phyloP scores from a whole-genome alignment of 2,329 filamentous ascomycete species.

The Cercospora janseana region DNA sequence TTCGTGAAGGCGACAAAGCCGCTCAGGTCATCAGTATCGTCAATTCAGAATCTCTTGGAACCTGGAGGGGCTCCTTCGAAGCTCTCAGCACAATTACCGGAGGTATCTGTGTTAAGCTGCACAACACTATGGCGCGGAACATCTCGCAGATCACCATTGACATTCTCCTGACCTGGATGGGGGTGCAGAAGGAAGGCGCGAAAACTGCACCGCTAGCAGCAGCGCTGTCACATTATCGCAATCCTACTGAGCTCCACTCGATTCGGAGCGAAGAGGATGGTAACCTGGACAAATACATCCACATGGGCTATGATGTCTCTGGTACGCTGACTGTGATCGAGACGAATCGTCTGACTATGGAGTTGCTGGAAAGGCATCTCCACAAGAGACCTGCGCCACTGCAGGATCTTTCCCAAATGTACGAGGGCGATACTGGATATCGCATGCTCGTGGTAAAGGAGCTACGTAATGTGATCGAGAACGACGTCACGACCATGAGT shows the following conservation, averaged over 20 bases:
- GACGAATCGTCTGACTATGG: neutral
- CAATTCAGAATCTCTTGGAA: neutral
- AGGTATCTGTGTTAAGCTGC: constrained; percentile 14
- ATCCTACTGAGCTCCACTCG: neutral
- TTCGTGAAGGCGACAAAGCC: constrained; percentile 15
- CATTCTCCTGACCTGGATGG: constrained; percentile 21
- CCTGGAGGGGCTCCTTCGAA: constrained; percentile 7
- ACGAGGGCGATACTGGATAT: constrained; percentile 8
- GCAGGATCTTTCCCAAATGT: constrained; percentile 12
- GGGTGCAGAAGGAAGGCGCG: constrained; percentile 14
- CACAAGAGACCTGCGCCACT: constrained; percentile 2
- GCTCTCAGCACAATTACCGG: constrained; percentile 10
- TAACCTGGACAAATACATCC: neutral
- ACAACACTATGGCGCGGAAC: constrained; percentile 1
- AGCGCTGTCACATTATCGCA: constrained; percentile 6
- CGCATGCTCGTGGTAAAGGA: constrained; percentile 10
- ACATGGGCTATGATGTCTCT: neutral
- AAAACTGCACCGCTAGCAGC: neutral
- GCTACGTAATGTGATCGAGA: constrained; percentile 17
- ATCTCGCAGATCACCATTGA: constrained; percentile 21
- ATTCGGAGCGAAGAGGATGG: constrained; percentile 5
- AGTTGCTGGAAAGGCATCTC: neutral
- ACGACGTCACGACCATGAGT: constrained; percentile 16
- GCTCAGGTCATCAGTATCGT: constrained; percentile 18
- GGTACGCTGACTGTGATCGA: neutral